Conservation (phyloP, 1,284 basidiomycete species). For the Ganoderma lingzhi region DNA sequence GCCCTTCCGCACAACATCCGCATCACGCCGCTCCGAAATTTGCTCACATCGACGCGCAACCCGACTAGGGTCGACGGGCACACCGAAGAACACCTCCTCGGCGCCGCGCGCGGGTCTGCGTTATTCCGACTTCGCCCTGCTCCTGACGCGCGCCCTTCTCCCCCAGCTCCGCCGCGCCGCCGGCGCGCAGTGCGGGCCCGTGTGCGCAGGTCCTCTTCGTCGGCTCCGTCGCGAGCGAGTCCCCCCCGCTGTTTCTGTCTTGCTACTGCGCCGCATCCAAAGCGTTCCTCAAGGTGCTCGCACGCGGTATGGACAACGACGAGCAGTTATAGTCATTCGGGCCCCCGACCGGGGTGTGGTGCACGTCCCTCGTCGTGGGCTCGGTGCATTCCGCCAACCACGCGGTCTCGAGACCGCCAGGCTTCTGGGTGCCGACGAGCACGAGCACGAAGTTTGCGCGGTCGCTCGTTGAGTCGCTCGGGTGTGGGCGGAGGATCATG, state of each 20-base stretch:
- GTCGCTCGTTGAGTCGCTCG: slow-evolving; percentile 29
- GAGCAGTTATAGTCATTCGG: slow-evolving; percentile 32
- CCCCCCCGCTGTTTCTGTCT: slow-evolving; percentile 33
- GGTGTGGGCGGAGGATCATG: slow-evolving; percentile 33
- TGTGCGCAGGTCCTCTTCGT: slow-evolving; percentile 35
- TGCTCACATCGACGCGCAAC: background rate
- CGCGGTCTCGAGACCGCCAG: slow-evolving; percentile 13
- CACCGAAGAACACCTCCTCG: slow-evolving; percentile 32
- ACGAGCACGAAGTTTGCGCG: slow-evolving; percentile 31
- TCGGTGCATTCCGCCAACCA: slow-evolving; percentile 32
- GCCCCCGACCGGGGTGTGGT: slow-evolving; percentile 34
- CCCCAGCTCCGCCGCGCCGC: slow-evolving; percentile 36
- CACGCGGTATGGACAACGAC: slow-evolving; percentile 37
- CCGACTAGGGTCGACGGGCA: slow-evolving; percentile 34
- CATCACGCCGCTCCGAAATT: no score
- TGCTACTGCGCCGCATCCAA: slow-evolving; percentile 38
- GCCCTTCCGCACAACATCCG: no score
- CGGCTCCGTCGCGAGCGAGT: slow-evolving; percentile 36
- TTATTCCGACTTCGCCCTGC: slow-evolving; percentile 34
- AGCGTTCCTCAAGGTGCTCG: slow-evolving; percentile 36
- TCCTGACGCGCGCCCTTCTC: slow-evolving; percentile 40
- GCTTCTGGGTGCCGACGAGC: slow-evolving; percentile 29
- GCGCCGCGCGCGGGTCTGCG: slow-evolving; percentile 32
- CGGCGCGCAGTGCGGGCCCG: slow-evolving; percentile 29
- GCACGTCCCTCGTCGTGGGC: slow-evolving; percentile 36